Base-by-base conservation (phyloP, 1,284 basidiomycete species). In the Entoloma clypeatum region DNA sequence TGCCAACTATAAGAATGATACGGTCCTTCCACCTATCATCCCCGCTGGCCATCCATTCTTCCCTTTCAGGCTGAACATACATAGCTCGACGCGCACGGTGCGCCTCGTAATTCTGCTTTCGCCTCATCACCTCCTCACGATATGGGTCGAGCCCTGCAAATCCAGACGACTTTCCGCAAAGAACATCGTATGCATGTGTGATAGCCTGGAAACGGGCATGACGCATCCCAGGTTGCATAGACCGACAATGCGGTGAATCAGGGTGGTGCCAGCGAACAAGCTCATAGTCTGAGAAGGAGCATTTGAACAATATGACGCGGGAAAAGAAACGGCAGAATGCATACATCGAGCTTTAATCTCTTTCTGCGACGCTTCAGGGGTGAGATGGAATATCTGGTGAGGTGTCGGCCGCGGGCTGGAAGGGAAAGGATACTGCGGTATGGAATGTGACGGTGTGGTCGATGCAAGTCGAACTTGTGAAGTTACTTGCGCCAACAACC, bases 241-340 rank as follows among this genome's bases (percentile, higher is more conserved):
- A 55, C 2, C 74, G 70, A 33, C 72, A 71, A 19, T 72, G 56
- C 0, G 69, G 64, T 1, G 82, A 81, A 55, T 86, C 82, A 2
- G 83, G 83, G 53, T 86, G 83, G 57, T 86, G 81, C 19, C 74
- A 64, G 24, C 78, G 71, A 26, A 86, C 82, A 25, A 86, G 72
- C 41, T 86, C 82, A 52, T 79, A 85, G 59, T 86, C 82, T 86
- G 48, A 24, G 33, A 18, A 11, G 23, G 34, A 26, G 14, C 5
- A 32, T 13, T 29, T 18, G 39, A 22, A 32, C 18, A 37, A 43
- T n/a, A 29, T 28, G 26, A 35, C 28, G 26, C 27, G 18, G 17
- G 16, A 32, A 34, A 8, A 10, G 8, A 19, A 13, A 26, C 24
- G 19, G 38, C 7, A 36, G 11, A 32, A 34, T 38, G 69, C 78